phyloP scores from a whole-genome alignment of 2,329 filamentous ascomycete species.

The Herpomyces periplanetae region DNA sequence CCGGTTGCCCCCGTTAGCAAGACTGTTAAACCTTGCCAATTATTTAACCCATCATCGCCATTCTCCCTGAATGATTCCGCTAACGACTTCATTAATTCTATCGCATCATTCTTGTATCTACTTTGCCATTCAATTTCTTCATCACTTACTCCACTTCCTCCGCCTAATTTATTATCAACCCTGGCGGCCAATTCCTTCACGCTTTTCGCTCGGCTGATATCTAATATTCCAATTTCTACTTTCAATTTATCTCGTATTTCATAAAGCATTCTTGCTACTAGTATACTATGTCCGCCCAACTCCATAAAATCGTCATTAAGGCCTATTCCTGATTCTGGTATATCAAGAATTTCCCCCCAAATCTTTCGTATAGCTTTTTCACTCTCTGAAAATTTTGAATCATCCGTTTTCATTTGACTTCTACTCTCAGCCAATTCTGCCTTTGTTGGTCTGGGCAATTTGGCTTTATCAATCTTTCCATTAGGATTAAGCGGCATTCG shows the following conservation, averaged over 20 bases:
- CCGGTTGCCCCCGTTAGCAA: constrained; percentile 68
- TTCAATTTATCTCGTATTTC: constrained; percentile 20
- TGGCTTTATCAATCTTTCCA: constrained; percentile 42
- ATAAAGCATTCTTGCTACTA: constrained; percentile 43
- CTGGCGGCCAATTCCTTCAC: constrained; percentile 15
- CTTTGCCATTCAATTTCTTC: too few species aligned
- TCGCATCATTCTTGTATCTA: too few species aligned
- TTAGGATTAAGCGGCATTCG: constrained; percentile 48
- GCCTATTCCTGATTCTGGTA: constrained; percentile 24
- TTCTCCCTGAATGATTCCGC: too few species aligned
- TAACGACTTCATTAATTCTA: too few species aligned
- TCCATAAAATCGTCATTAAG: constrained; percentile 31
- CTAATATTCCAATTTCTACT: constrained; percentile 24
- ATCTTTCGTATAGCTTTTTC: constrained; percentile 25
- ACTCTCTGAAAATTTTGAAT: constrained; percentile 14
- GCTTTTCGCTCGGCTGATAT: constrained; percentile 26
- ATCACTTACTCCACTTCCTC: too few species aligned
- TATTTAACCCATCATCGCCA: too few species aligned
- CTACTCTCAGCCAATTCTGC: constrained; percentile 21
- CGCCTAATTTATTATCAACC: constrained; percentile 13
- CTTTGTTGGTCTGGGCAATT: constrained; percentile 39
- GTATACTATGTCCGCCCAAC: constrained; percentile 35
- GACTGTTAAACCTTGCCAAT: constrained; percentile 14
- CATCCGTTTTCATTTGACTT: too few species aligned
- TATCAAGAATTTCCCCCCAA: constrained; percentile 29